Base-by-base conservation (phyloP, 1,284 basidiomycete genomes). In the Boletus nobilissimus region DNA sequence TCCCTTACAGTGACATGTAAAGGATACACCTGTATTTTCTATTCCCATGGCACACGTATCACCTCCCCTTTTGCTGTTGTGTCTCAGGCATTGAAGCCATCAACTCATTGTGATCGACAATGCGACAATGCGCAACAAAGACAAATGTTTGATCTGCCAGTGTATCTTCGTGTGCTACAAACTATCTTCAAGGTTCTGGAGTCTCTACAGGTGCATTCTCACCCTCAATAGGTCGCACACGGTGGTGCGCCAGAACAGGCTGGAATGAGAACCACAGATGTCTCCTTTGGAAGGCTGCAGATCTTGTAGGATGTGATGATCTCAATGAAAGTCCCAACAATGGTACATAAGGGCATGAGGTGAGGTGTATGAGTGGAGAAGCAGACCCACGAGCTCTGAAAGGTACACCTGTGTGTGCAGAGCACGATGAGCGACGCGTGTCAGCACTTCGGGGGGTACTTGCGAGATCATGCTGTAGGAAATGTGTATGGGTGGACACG, bases 401-500 rank as follows among this genome's bases (percentile, higher is more conserved):
- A 95, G 96, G 84, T 96, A 96, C 11, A 96, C 90, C 92, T 95
- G 76, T 48, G 24, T 54, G 54, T 32, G 34, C 9, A 34, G 36
- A 19, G 29, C 14, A 36, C 36, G 26, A 39, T 75, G 57, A 71
- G 34, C 26, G 13, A 46, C 39, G 63, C 16, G 38, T 24, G 14
- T 54, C 74, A 77, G 71, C 71, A 62, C 70, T 39, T 38, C 48
- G 14, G 13, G 34, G 26, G 57, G 66, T 72, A 87, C 91, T 84
- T 86, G 94, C 94, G 73, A 96, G 88, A 84, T 95, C 94, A 81
- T n/a, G 34, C 94, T 95, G 83, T 94, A 95, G 38, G 95, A 83
- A 69, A 95, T 89, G 80, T 94, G 92, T 1, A 92, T 93, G 73
- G 93, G 80, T 48, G 78, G 76, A 38, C 82, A 82, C 7, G 60